Evolutionary conservation across 1,284 basidiomycete genomes (phyloP).

Genomic region (Microbotryum lychnidis-dioicae): DNA sequence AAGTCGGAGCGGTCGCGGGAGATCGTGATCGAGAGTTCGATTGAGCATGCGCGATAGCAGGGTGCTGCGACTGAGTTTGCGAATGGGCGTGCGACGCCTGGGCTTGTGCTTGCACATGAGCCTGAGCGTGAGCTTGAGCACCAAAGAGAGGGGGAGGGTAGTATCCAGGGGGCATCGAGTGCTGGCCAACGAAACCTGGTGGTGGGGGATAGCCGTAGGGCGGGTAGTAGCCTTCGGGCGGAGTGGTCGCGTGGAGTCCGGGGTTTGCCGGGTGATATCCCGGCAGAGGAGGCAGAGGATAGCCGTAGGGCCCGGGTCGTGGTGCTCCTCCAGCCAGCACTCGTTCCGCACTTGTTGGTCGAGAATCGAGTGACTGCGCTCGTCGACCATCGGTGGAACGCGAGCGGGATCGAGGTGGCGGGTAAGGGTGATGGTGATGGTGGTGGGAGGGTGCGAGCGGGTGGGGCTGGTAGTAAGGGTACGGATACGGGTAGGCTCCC

Average conservation of each 20-base stretch:
- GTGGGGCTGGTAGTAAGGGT: constrained; percentile 18
- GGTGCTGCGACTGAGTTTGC: constrained; percentile 4
- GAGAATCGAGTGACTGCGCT: constrained; percentile 21
- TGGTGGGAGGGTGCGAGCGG: constrained; percentile 14
- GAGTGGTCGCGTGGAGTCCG: constrained; percentile 4
- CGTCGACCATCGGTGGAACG: constrained; percentile 23
- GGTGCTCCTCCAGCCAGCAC: constrained; percentile 2
- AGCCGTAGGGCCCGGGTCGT: not conserved
- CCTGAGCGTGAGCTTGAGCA: constrained; percentile 1
- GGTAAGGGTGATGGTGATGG: constrained; percentile 22
- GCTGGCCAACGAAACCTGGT: constrained; percentile 11
- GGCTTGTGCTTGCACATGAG: not conserved
- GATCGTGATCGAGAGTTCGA: constrained; percentile 24
- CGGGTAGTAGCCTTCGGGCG: constrained; percentile 19
- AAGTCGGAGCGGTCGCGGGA: not conserved
- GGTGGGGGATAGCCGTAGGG: constrained; percentile 4
- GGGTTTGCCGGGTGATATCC: constrained; percentile 22
- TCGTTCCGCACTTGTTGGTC: constrained; percentile 6
- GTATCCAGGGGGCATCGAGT: constrained; percentile 15
- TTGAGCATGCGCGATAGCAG: constrained; percentile 20
- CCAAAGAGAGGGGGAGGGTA: constrained; percentile 18
- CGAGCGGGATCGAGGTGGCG: constrained; percentile 20
- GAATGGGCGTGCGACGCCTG: constrained; percentile 16
- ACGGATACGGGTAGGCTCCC: constrained; percentile 20
- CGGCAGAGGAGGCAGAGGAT: constrained; percentile 11